A percentile compares a stretch with the other conserved stretches of the same genome.
These are phyloP conservation scores for Candida sonorensis DNA, from an alignment of 805 yeast genomes.

Conservation along the genomic window DNA sequence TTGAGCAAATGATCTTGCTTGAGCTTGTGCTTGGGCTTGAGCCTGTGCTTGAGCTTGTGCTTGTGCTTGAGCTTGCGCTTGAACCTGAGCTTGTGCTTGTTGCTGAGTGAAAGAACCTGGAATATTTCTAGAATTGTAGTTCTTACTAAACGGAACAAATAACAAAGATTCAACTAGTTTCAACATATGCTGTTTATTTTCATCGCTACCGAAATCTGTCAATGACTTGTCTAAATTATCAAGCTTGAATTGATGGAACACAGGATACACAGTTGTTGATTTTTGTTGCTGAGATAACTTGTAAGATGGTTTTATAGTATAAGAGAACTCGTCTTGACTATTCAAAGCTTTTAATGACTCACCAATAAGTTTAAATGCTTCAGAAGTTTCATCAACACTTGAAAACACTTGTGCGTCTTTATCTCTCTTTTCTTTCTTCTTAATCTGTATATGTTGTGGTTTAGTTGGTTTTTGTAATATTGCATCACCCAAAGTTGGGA, in stretches of 20 bases:
- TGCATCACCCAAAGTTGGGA: constrained; percentile 26
- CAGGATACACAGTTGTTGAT: constrained; percentile 7
- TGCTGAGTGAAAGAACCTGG: constrained; percentile 4
- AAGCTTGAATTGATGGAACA: constrained; percentile 20
- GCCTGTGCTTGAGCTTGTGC: constrained; percentile 17
- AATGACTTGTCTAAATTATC: constrained; percentile 10
- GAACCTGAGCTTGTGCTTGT: constrained; percentile 3
- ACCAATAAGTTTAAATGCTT: constrained; percentile 19
- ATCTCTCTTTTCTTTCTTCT: constrained; percentile 24
- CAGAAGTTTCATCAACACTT: constrained; percentile 18
- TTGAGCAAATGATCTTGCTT: too few species aligned
- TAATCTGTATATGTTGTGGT: constrained; percentile 11
- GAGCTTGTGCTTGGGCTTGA: too few species aligned
- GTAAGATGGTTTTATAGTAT: constrained; percentile 20
- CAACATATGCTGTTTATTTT: constrained; percentile 18
- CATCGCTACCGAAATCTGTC: constrained; percentile 7
- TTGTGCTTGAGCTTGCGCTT: constrained; percentile 2
- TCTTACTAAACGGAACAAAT: constrained; percentile 27
- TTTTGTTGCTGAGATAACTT: constrained; percentile 5
- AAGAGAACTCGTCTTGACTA: constrained; percentile 16
- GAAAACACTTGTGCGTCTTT: constrained; percentile 13
- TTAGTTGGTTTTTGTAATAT: constrained; percentile 11
- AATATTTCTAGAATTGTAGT: constrained; percentile 21
- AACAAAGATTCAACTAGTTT: constrained; percentile 25
- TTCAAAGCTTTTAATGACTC: constrained; percentile 23